Percentiles rank a stretch among this genome's conserved stretches.
These are phyloP conservation scores for Plectosphaerella cucumerina DNA, from an alignment of 2,329 filamentous ascomycete genomes.

Conservation along the genomic window DNA sequence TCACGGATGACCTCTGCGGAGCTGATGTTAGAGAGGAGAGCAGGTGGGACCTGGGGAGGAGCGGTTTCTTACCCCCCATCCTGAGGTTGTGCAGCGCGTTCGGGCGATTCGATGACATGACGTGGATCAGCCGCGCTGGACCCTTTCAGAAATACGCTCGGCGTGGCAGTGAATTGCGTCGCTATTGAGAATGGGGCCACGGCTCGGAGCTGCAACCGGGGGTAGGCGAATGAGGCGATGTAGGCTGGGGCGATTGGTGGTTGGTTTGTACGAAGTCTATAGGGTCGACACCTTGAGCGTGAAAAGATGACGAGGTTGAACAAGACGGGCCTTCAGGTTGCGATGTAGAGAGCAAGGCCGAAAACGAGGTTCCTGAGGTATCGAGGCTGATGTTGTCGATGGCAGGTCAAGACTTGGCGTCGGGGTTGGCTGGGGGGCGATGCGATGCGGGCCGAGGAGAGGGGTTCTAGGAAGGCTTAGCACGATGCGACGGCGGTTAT, in stretches of 20 bases:
- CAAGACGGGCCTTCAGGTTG: neutral
- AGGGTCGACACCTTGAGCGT: neutral
- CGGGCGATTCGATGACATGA: conserved; percentile 87
- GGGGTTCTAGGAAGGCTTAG: neutral
- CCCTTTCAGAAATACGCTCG: neutral
- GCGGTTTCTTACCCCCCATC: conserved; percentile 81
- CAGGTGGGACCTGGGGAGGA: conserved; percentile 5
- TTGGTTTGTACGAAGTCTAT: neutral
- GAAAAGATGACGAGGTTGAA: neutral
- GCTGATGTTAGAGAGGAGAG: neutral
- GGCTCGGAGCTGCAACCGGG: neutral
- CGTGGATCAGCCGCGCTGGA: conserved; percentile 3
- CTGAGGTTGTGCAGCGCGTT: conserved; percentile 82
- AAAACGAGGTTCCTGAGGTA: too few relatives aligned
- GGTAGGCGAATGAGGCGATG: neutral
- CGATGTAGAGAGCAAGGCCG: neutral
- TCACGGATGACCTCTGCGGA: conserved; percentile 88
- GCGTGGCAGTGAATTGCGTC: conserved; percentile 10
- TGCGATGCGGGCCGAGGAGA: neutral
- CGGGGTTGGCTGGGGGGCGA: neutral
- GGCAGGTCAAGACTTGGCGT: neutral
- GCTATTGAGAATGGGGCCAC: conserved; percentile 4
- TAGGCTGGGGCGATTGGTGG: neutral
- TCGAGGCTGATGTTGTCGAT: neutral
- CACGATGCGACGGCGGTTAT: neutral